Percentiles rank a stretch among this genome's conserved stretches.
Conservation (phyloP, 176 grass and related monocot species). For the Eragrostis curvula region DNA sequence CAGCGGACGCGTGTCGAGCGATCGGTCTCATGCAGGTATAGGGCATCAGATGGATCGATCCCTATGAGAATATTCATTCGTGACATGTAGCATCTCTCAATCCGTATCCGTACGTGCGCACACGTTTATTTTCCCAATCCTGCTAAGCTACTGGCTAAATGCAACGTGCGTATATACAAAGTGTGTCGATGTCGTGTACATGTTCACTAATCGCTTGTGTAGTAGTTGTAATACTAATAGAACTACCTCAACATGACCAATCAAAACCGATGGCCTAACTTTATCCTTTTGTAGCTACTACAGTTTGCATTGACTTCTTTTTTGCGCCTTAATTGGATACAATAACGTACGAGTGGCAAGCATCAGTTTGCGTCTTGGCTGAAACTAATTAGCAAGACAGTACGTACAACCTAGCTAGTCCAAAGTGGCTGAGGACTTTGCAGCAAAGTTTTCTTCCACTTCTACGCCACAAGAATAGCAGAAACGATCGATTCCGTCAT, state of each 20-base stretch:
- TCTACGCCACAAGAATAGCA: slow-evolving; percentile 35
- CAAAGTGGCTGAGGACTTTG: slow-evolving; percentile 43
- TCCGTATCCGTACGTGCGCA: neutral
- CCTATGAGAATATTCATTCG: neutral
- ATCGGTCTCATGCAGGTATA: too few species aligned
- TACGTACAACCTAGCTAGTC: neutral
- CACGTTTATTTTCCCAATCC: too few species aligned
- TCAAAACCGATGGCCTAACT: neutral
- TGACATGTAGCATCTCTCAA: neutral
- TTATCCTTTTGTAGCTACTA: neutral
- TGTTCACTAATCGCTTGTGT: neutral
- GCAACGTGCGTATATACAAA: too few species aligned
- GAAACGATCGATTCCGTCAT: neutral
- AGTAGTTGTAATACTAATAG: neutral
- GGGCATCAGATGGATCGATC: neutral
- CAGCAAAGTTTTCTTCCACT: slow-evolving; percentile 30
- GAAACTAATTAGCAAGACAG: neutral
- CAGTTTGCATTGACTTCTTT: neutral
- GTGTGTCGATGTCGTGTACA: neutral
- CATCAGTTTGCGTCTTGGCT: slow-evolving; percentile 22
- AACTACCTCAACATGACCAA: neutral
- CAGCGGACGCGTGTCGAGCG: neutral
- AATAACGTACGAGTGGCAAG: neutral
- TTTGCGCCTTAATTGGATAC: neutral
- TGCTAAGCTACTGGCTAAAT: too few species aligned